Evolutionary conservation across 1,139 yeast genomes (phyloP).

Genomic region (Zygosaccharomyces sapae): DNA sequence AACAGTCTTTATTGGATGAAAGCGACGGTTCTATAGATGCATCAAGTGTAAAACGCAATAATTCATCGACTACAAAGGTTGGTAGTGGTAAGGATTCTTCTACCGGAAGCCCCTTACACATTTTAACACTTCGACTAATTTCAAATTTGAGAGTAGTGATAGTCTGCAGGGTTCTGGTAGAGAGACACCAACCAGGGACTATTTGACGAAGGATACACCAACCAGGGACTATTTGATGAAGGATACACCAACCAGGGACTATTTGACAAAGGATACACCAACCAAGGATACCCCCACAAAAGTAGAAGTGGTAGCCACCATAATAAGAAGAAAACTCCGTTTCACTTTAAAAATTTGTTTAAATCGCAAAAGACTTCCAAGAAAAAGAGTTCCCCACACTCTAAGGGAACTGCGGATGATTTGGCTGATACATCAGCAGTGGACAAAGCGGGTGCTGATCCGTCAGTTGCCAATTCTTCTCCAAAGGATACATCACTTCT

Average conservation of each 20-base stretch:
- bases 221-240: conserved; percentile 15
- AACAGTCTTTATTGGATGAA: not conserved
- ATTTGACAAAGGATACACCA: too few relatives aligned
- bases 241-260: too few relatives aligned
- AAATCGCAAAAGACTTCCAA: conserved; percentile 28
- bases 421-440: not conserved
- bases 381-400: conserved; percentile 3
- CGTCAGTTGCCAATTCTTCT: conserved; percentile 12
- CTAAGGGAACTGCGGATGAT: conserved; percentile 9
- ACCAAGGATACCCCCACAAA: too few relatives aligned
- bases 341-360: conserved; percentile 31
- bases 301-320: not conserved
- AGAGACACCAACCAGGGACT: conserved; percentile 3
- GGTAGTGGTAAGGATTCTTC: conserved; percentile 4
- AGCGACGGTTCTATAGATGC: conserved; percentile 1
- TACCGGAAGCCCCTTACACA: conserved; percentile 1
- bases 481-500: not conserved
- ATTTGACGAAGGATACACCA: conserved; percentile 9
- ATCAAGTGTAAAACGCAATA: conserved; percentile 20
- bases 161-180: not conserved
- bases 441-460: not conserved
- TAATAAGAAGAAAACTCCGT: conserved; percentile 32
- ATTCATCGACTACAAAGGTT: conserved; percentile 1
- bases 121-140: conserved; percentile 1
- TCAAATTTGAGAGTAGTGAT: conserved; percentile 2